Evolutionary conservation across 768 basidiomycete species (phyloP), one percentile per base, ranked within the genome.

Genomic region (Rhodosporidiobolus sp.): DNA sequence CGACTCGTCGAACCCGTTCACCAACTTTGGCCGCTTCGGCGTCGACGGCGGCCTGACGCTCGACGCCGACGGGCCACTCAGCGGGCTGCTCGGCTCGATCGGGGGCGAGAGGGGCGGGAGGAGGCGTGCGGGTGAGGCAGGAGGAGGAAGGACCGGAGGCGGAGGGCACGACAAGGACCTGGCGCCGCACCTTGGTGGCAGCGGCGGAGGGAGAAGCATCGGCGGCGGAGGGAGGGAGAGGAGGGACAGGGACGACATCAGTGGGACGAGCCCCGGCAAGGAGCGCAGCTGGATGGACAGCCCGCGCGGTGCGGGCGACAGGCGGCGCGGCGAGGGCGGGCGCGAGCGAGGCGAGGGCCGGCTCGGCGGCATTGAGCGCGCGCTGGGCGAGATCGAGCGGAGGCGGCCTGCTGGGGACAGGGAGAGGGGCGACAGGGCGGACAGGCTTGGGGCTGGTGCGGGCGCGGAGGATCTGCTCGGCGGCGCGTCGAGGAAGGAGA

Each of bases 1-100:
- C 63, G 24, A 49, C 34, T 28, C 63, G 24, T 54, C 65, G n/a
- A 72, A 71, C 55, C 74, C 74, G 12, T 75, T 75, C 43, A 67
- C 74, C 63, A 75, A 75, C 60, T 75, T 75, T 45, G 74, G 70
- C 7, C 67, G 74, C 24, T 75, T 75, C 64, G 74, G 74, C 63
- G 66, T 69, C 63, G 74, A 72, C 35, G 74, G 70, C 26, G 74
- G 74, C 0, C 49, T 75, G 35, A 26, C 69, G 17, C 61, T 72
- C 56, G 71, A 72, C 35, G 19, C 30, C 11, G 32, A 49, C 48
- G 32, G 8, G 30, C 46, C 45, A 20, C 26, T 19, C 0, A 5
- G 45, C 17, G 38, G 38, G 38, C 14, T 43, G 38, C 32, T 17
- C 19, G 9, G 32, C 24, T 3, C 4, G n/a, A 8, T 9, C 6